Percentiles rank a stretch among this genome's conserved stretches.
Evolutionary conservation across 1,139 yeast species (phyloP).

Genomic region (Geotrichum aggregatum): DNA sequence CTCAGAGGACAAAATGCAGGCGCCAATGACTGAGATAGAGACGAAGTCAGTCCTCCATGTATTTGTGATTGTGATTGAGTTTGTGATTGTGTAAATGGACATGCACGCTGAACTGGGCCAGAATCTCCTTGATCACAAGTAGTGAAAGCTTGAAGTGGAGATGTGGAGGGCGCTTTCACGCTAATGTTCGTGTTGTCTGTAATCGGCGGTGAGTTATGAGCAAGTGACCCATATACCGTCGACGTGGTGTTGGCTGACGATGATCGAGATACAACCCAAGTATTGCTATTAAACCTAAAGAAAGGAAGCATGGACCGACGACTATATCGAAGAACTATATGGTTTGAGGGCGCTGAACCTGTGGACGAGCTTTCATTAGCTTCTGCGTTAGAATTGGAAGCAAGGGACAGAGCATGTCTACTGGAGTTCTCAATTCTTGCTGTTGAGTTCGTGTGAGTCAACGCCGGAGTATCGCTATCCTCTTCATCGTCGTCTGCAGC

Average conservation of each 20-base stretch:
- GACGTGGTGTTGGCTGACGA: constrained; percentile 10
- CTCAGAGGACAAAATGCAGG: not conserved
- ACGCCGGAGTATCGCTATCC: too few species aligned
- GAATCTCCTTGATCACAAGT: too few species aligned
- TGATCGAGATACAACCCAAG: constrained; percentile 17
- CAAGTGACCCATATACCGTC: constrained; percentile 14
- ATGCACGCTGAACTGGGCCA: too few species aligned
- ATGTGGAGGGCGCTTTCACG: not conserved
- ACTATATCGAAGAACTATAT: not conserved
- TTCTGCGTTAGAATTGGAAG: too few species aligned
- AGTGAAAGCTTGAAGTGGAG: not conserved
- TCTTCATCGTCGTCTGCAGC: too few species aligned
- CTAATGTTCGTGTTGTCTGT: too few species aligned
- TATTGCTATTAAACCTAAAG: constrained; percentile 3
- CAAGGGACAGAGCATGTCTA: too few species aligned
- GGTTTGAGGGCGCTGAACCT: not conserved
- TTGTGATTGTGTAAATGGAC: not conserved
- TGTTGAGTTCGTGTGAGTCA: too few species aligned
- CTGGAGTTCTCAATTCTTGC: too few species aligned
- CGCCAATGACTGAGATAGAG: not conserved
- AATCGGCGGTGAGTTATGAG: not conserved
- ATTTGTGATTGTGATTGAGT: not conserved
- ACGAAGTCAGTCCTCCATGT: too few species aligned
- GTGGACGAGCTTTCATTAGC: too few species aligned
- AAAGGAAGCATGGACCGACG: constrained; percentile 10